Evolutionary conservation across 306 rosid genomes (phyloP), one percentile per base, ranked within the genome.

Genomic region (Nissolia schottii): DNA sequence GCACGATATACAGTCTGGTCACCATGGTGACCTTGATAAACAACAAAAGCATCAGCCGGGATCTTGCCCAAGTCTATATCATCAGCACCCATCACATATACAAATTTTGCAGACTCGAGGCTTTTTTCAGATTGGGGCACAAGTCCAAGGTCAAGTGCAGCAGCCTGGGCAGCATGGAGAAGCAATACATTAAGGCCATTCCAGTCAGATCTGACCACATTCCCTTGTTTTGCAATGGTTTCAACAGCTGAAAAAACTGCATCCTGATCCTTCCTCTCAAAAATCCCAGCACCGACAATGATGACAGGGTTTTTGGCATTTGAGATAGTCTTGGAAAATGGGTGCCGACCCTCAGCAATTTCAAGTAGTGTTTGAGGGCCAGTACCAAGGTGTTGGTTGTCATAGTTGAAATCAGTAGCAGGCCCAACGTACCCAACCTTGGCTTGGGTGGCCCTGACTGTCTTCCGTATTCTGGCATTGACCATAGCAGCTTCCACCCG

Each of bases 91-190:
- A 95, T 89, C 85, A 95, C 71, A 71, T 89, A 95, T 64, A 95
- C 85, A 64, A 95, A 86, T 77, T 95, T 95, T n/a, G 97, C 91
- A 53, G 89, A 83, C 75, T 87, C 91, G 0, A 91, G 83, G 87
- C 81, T 74, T 60, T 86, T 91, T 73, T 41, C 96, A 55, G 99
- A 89, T 76, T 86, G 96, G 1, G 99, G 97, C 67, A 95, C 96
- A 46, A 95, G 97, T 50, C 99, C 99, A 56, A 95, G 97, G 87
- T 95, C 99, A 70, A 95, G 96, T 54, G 97, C 97, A 58, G 99
- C 99, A 69, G 96, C 96, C 82, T 95, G 99, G 83, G 96, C 84
- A 49, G 99, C 99, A 74, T 90, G 85, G 74, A 88, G 92, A 76
- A 95, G 99, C 87, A 95, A 75, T 57, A 91, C 90, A 19, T 95